Evolutionary conservation across 371 early-diverging fungal species (phyloP).

Genomic region (Saksenaea vasiformis): DNA sequence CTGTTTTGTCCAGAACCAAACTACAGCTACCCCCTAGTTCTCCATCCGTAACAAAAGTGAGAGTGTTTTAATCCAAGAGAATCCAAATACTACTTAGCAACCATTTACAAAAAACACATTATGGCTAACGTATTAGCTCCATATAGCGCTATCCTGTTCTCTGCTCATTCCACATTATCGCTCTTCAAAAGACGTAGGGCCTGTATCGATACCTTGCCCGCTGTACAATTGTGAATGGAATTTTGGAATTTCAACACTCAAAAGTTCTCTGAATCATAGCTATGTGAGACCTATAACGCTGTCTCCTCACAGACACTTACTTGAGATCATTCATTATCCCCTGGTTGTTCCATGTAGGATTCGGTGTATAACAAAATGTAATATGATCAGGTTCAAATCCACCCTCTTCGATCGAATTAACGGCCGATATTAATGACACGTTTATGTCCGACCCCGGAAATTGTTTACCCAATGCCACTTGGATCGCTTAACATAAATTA

Average conservation of each 20-base stretch:
- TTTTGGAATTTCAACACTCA: not conserved
- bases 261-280: not conserved
- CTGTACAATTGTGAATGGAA: not conserved
- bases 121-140: too few species aligned
- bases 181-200: not conserved
- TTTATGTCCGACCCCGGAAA: not conserved
- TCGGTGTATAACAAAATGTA: not conserved
- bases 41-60: not conserved
- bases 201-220: not conserved
- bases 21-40: not conserved
- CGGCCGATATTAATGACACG: not conserved
- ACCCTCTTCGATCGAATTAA: not conserved
- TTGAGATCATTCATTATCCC: not conserved
- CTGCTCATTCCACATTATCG: not conserved
- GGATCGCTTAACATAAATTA: not conserved
- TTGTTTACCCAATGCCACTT: not conserved
- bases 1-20: not conserved
- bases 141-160: too few species aligned
- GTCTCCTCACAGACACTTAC: not conserved
- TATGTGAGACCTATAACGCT: not conserved
- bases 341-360: not conserved
- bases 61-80: not conserved
- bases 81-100: too few species aligned
- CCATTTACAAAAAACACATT: too few species aligned
- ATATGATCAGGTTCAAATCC: not conserved